Base-by-base conservation (phyloP, 257 asterid species). In the Orobanche coerulescens region DNA sequence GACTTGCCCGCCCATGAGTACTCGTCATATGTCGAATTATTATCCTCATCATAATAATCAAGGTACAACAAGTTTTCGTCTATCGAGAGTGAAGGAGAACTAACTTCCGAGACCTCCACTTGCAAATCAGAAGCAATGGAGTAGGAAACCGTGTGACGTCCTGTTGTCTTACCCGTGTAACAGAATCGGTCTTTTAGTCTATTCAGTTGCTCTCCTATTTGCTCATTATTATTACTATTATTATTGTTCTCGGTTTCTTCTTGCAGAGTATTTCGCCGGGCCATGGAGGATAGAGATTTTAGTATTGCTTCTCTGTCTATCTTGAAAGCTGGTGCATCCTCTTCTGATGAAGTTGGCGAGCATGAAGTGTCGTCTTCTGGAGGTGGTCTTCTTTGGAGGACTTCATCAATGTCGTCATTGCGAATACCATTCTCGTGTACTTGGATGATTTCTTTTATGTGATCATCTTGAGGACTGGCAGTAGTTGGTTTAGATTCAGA, bases 81-180 rank as follows among this genome's bases (percentile, higher is more conserved):
- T 6, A 70, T 71, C 12, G 85, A 76, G 5, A 47, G 58, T 12
- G 82, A 81, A 11, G 97, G 90, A 2, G 90, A 88, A 58, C 94
- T 75, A n/a, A 88, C 47, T 61, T 91, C 93, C 6, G 95, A 84
- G 42, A 79, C 81, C 79, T 91, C 96, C 20, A 91, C 98, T 66
- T 88, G 94, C 81, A 91, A 42, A 62, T 85, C 98, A 8, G 98
- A 91, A 63, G 90, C 94, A 36, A 85, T 78, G 14, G 96, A 91
- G 33, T 71, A 69, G 46, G 83, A 56, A 30, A 79, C 76, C 12
- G 72, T 33, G 64, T 77, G 96, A 18, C 18, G 72, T 23, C 19
- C 62, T 28, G 48, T 37, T 1, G 65, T 47, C 44, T 18, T 70
- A 26, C 76, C 69, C 4, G 76, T 64, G 37, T 68, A 75, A 44